Base-by-base conservation (phyloP, 2,329 filamentous ascomycete species). In the Fusarium anthophilum region DNA sequence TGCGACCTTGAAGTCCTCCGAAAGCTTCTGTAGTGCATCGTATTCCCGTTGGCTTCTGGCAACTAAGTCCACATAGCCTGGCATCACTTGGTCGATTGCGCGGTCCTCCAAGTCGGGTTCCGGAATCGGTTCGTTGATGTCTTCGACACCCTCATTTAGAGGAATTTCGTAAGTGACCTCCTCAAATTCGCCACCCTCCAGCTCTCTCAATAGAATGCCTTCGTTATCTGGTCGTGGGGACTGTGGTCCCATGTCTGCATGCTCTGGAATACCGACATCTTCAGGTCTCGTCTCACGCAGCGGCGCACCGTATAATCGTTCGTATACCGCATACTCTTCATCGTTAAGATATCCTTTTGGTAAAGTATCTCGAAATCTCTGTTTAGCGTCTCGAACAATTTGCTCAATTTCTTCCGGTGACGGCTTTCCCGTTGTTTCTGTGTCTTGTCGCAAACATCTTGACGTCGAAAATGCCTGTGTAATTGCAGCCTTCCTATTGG, bases 251-350 rank as follows among this genome's bases (percentile, higher is more conserved):
- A 84, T 82, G 47, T 84, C 82, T 32, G 80, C 83, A 76, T 79
- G 81, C 56, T 66, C 83, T 69, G 85, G 83, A 69, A 84, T 87
- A 32, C 83, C 90, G 8, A 90, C 86, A 80, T 92, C 89, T 65
- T 91, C 90, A 4, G 88, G 86, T 13, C 79, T 81, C 5, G 90
- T 92, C 59, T 89, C 87, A 47, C 91, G 87, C 70, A 93, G 80
- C 5, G 95, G 94, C 39, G 91, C 86, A 3, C 95, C 96, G 80
- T 96, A 98, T 22, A 97, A 84, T 72, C 94, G 88, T 79, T 93
- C 91, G 81, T 97, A 98, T 2, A 97, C 84, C 54, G 84, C 85
- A 77, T 92, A 91, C 81, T 98, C 95, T 60, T 92, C 89, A 2
- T 87, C 86, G 39, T 86, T 91, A 58, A 98, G 82, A 76, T 94